phyloP scores from a whole-genome alignment of 2,329 filamentous ascomycete species.

The Paecilomyces dactylethromorphus region DNA sequence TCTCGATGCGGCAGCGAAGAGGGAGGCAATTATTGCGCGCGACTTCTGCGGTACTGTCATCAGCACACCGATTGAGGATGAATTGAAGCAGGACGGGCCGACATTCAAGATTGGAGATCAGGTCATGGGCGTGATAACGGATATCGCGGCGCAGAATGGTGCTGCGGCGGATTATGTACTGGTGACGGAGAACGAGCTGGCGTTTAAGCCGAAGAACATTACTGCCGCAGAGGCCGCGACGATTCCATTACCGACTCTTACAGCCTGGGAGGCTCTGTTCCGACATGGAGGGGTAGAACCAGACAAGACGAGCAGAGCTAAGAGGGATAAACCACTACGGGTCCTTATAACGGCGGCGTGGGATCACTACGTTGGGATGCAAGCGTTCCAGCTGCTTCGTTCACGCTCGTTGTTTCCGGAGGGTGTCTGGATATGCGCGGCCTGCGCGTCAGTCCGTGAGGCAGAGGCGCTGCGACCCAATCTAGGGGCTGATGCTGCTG shows the following conservation, averaged over 20 bases:
- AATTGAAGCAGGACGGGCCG: conserved; percentile 23
- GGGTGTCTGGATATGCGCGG: conserved; percentile 31
- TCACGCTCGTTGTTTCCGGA: conserved; percentile 24
- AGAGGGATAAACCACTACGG: conserved; percentile 16
- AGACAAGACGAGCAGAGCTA: conserved; percentile 6
- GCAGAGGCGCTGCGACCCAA: conserved; percentile 19
- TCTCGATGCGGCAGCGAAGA: conserved; percentile 20
- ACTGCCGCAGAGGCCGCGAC: conserved; percentile 26
- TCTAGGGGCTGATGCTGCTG: conserved; percentile 26
- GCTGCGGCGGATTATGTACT: conserved; percentile 36
- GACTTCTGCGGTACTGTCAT: conserved; percentile 35
- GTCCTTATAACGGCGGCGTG: conserved; percentile 33
- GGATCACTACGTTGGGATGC: conserved; percentile 29
- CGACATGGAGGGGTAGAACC: conserved; percentile 26
- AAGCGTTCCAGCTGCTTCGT: conserved; percentile 31
- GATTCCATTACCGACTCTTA: conserved; percentile 32
- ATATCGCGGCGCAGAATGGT: conserved; percentile 29
- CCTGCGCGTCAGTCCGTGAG: conserved; percentile 19
- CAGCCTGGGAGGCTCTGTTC: conserved; percentile 38
- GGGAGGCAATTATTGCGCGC: conserved; percentile 31
- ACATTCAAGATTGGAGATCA: conserved; percentile 34
- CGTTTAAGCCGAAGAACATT: conserved; percentile 31
- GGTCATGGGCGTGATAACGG: conserved; percentile 31
- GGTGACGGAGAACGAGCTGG: conserved; percentile 31
- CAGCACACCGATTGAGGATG: conserved; percentile 24